These are phyloP conservation scores for Lepidopterella palustris DNA, from an alignment of 495 filamentous ascomycete species.

Conservation along the genomic window DNA sequence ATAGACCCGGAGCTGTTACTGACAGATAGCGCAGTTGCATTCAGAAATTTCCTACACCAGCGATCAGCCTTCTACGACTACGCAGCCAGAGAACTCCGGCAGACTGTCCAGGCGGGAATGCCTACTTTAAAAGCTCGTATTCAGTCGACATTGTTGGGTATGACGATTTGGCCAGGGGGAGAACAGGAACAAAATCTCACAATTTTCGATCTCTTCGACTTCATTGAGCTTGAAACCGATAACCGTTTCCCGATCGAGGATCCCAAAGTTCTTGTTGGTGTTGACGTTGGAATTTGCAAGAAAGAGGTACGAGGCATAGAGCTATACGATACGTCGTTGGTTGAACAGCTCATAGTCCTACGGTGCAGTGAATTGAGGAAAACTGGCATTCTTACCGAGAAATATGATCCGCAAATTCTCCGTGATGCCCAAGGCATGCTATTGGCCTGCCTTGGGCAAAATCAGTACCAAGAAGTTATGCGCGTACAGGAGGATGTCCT, in stretches of 20 bases:
- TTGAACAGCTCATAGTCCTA: slow-evolving; percentile 56
- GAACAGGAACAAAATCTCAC: slow-evolving; percentile 58
- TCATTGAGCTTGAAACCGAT: slow-evolving; percentile 62
- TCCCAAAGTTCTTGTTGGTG: slow-evolving; percentile 49
- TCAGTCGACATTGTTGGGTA: slow-evolving; percentile 71
- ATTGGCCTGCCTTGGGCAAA: slow-evolving; percentile 53
- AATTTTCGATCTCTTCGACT: slow-evolving; percentile 91
- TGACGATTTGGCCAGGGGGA: slow-evolving; percentile 55
- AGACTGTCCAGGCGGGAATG: slow-evolving; percentile 59
- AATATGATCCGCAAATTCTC: slow-evolving; percentile 51
- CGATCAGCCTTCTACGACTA: slow-evolving; percentile 75
- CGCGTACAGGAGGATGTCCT: slow-evolving; percentile 58
- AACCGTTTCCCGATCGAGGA: slow-evolving; percentile 44
- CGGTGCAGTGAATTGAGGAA: slow-evolving; percentile 48
- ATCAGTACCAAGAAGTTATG: slow-evolving; percentile 55
- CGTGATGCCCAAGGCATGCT: slow-evolving; percentile 53
- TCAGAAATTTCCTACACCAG: slow-evolving; percentile 66
- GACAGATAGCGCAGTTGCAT: slow-evolving; percentile 53
- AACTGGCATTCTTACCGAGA: slow-evolving; percentile 44
- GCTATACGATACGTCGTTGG: slow-evolving; percentile 54
- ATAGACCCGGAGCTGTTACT: slow-evolving; percentile 54
- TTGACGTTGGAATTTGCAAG: slow-evolving; percentile 57
- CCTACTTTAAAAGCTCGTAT: slow-evolving; percentile 72
- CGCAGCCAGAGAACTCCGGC: slow-evolving; percentile 72
- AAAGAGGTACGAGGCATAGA: slow-evolving; percentile 44